Evolutionary conservation across 306 rosid genomes (phyloP), one percentile per base, ranked within the genome.

Genomic region (Hippophae gyantsensis): DNA sequence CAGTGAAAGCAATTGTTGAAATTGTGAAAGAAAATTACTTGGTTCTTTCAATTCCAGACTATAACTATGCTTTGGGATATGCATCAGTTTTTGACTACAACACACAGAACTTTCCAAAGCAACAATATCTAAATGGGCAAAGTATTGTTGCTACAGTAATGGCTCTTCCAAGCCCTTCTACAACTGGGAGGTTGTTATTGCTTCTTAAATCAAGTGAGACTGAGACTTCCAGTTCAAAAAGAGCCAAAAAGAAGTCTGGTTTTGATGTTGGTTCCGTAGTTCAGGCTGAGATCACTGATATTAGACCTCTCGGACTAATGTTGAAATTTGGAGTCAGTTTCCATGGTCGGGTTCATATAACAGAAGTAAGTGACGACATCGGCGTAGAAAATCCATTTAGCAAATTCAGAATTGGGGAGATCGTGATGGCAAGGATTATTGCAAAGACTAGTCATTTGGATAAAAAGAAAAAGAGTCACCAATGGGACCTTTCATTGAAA

Each of bases 211-310:
- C 73, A 9, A 56, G 74, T 64, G 89, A 80, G 61, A 60, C 55
- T 45, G 83, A 72, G 65, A 79, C 85, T 57, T 69, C 89, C 62
- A 72, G 83, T 71, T 81, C 92, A 61, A 92, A 85, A 79, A 77
- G 93, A 73, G 72, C 78, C 57, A 92, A 83, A 70, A 86, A 80
- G 82, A 84, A 77, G 65, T 80, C 82, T 65, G 72, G 75, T 75
- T 78, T 79, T 71, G 72, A 76, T 57, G 83, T 88, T 74, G 99
- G 99, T 64, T 82, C 88, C 69, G 61, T 85, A 62, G 93, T 92
- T 79, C 86, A 87, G 65, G 99, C 95, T 11, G 99, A 92, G 99
- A 78, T 92, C 68, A 88, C 89, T 61, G 99, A 80, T 69, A 75
- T 92, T 69, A 86, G 71, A 64, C 65, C 83, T 47, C 86, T 92